phyloP scores from a whole-genome alignment of 2,329 filamentous ascomycete genomes.

The Raffaelea deltoideospora region DNA sequence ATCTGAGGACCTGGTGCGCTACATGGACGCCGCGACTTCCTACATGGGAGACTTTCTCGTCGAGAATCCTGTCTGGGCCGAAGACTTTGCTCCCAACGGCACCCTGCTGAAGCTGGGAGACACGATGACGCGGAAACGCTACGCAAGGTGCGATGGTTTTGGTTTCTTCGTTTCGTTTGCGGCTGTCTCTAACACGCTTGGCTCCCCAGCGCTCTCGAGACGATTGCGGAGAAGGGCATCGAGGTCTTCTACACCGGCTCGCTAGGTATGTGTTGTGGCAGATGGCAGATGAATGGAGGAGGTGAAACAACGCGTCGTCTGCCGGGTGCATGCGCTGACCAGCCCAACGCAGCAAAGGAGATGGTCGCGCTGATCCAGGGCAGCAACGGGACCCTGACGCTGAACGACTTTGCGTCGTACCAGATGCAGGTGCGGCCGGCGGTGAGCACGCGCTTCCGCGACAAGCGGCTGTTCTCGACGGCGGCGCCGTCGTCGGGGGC shows the following conservation, averaged over 20 bases:
- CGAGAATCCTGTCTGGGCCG: slow-evolving; percentile 63
- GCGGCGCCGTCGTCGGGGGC: slow-evolving; percentile 66
- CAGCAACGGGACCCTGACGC: slow-evolving; percentile 70
- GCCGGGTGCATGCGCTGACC: too few species aligned
- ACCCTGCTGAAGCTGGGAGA: slow-evolving; percentile 57
- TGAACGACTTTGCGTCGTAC: slow-evolving; percentile 64
- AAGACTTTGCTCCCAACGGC: slow-evolving; percentile 76
- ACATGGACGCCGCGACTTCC: slow-evolving; percentile 39
- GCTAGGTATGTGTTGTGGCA: slow-evolving; percentile 14
- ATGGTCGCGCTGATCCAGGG: slow-evolving; percentile 55
- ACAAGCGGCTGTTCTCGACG: slow-evolving; percentile 52
- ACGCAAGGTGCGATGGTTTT: slow-evolving; percentile 15
- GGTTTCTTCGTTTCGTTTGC: background rate
- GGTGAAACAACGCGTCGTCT: too few species aligned
- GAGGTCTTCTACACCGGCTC: slow-evolving; percentile 21
- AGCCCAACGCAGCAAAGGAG: slow-evolving; percentile 42
- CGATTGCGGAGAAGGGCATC: slow-evolving; percentile 54
- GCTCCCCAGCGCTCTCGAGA: slow-evolving; percentile 45
- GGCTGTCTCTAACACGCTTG: slow-evolving; percentile 3
- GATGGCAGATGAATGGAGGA: too few species aligned
- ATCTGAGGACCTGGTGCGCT: slow-evolving; percentile 56
- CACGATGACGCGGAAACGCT: slow-evolving; percentile 62
- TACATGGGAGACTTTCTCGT: slow-evolving; percentile 46
- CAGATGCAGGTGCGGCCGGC: slow-evolving; percentile 44
- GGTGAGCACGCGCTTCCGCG: slow-evolving; percentile 50